phyloP scores from a whole-genome alignment of 306 rosid species.

The Alnus glutinosa region DNA sequence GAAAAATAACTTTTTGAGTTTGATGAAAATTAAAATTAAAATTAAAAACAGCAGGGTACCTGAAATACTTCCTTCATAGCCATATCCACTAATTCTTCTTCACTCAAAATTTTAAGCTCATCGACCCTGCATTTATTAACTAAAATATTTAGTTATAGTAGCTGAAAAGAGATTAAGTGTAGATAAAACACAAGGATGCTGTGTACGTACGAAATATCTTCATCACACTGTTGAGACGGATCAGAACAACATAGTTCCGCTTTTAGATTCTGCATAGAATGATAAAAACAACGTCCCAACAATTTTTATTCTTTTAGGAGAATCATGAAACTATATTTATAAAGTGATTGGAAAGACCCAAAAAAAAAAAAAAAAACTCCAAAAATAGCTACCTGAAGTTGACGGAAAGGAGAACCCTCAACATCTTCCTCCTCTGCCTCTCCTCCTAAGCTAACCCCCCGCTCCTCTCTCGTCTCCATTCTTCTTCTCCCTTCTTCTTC shows the following conservation, averaged over 20 bases:
- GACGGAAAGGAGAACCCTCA: conserved; percentile 39
- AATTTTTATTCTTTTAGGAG: not conserved
- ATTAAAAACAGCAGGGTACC: conserved; percentile 23
- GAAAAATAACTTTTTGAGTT: not conserved
- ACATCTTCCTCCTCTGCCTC: conserved; percentile 23
- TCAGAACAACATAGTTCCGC: conserved; percentile 43
- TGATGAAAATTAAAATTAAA: not conserved
- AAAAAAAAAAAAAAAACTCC: not conserved
- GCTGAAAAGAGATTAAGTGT: not conserved
- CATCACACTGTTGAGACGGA: conserved; percentile 31
- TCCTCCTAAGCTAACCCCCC: conserved; percentile 20
- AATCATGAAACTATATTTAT: not conserved
- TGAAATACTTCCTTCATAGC: conserved; percentile 64
- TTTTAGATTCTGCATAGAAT: conserved; percentile 49
- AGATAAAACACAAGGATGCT: not conserved
- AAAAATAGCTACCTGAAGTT: conserved; percentile 53
- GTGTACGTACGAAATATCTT: conserved; percentile 58
- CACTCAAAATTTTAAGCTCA: no score
- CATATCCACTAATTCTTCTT: conserved; percentile 47
- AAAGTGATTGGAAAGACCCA: not conserved
- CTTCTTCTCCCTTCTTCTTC: not conserved
- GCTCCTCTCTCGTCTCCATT: not conserved
- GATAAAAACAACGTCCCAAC: not conserved
- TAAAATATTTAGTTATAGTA: not conserved
- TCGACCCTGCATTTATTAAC: not conserved